phyloP scores from a whole-genome alignment of 2,329 filamentous ascomycete genomes.

The Trichoderma sp. region DNA sequence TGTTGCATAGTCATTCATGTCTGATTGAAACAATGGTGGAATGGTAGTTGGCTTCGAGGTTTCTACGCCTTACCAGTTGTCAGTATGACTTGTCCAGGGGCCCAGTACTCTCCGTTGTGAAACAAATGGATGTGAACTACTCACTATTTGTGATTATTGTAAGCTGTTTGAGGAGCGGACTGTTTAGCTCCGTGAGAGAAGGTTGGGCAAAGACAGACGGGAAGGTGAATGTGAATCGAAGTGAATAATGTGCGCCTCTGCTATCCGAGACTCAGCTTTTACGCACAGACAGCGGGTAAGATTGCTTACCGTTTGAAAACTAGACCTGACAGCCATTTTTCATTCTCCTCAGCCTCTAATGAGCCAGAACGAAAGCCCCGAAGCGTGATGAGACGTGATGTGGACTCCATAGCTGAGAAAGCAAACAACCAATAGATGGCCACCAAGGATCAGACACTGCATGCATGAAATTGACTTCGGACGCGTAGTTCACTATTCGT shows the following conservation, averaged over 20 bases:
- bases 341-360: background rate
- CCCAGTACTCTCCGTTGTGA: background rate
- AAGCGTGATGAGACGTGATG: background rate
- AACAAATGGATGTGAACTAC: background rate
- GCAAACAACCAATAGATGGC: background rate
- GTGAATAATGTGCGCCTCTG: background rate
- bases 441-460: background rate
- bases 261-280: background rate
- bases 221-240: background rate
- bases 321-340: too few relatives aligned
- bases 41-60: background rate
- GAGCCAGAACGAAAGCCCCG: background rate
- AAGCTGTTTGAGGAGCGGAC: too few relatives aligned
- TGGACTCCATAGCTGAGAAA: background rate
- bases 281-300: background rate
- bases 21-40: background rate
- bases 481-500: background rate
- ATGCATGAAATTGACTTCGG: background rate
- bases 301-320: background rate
- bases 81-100: background rate
- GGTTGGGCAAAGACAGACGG: background rate
- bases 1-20: background rate
- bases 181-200: background rate
- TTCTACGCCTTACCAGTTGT: background rate
- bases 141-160: background rate